Conservation (phyloP, 331 rosid genomes). For the Rhamnella rubrinervis region DNA sequence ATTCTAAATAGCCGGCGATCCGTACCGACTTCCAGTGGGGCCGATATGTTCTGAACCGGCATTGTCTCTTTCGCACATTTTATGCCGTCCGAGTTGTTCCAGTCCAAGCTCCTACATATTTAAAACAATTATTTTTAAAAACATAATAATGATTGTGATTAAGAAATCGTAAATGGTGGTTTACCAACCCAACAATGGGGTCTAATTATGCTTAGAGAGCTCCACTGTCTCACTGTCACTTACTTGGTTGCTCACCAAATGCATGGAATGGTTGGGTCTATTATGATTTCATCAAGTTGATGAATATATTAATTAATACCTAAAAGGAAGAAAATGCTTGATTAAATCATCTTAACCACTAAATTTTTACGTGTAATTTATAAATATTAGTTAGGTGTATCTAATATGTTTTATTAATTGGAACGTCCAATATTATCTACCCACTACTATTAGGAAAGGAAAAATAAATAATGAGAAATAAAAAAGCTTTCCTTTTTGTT, state of each 20-base stretch:
- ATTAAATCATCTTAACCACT: too few relatives aligned
- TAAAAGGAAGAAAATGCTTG: too few relatives aligned
- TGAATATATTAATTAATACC: too few relatives aligned
- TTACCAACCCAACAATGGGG: constrained; percentile 23
- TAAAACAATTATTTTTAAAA: not conserved
- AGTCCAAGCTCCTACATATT: constrained; percentile 66
- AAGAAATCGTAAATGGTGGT: constrained; percentile 8
- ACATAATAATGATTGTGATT: constrained; percentile 5
- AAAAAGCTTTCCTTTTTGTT: too few relatives aligned
- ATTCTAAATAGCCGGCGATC: constrained; percentile 61
- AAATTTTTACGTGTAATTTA: too few relatives aligned
- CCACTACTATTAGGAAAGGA: too few relatives aligned
- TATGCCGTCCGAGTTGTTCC: constrained; percentile 83
- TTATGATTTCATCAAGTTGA: too few relatives aligned
- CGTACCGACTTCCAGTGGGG: constrained; percentile 64
- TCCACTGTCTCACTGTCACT: constrained; percentile 17
- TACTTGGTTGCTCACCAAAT: constrained; percentile 26
- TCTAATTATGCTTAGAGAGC: not conserved
- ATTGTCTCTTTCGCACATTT: constrained; percentile 84
- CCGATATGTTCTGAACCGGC: constrained; percentile 52
- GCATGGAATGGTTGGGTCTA: not conserved
- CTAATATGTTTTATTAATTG: too few relatives aligned
- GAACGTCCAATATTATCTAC: too few relatives aligned
- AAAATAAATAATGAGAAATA: too few relatives aligned
- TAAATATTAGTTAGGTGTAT: too few relatives aligned